A percentile compares a stretch with the other conserved stretches of the same genome.
Conservation (phyloP, 805 yeast species). For the Debaryomyces prosopidis region DNA sequence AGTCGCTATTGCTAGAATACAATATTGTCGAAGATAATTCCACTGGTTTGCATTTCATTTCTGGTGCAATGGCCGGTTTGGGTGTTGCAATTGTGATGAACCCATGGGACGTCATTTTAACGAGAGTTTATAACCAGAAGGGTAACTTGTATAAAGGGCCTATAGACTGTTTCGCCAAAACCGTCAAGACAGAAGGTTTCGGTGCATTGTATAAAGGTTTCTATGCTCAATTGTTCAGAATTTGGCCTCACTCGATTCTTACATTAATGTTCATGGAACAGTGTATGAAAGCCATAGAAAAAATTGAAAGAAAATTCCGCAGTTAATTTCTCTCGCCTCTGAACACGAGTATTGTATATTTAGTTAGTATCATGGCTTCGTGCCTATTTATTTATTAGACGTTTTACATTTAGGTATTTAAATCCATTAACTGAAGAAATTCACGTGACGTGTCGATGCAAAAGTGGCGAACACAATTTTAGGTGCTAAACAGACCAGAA, state of each 20-base stretch:
- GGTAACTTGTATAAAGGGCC: constrained; percentile 86
- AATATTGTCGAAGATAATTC: constrained; percentile 63
- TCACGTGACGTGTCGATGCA: not conserved
- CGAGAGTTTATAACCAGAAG: constrained; percentile 93
- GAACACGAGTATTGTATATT: too few relatives aligned
- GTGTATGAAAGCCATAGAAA: constrained; percentile 62
- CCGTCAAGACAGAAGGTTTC: constrained; percentile 80
- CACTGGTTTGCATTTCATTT: constrained; percentile 60
- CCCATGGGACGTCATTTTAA: constrained; percentile 94
- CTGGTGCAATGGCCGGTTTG: constrained; percentile 79
- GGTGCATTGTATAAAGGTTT: constrained; percentile 92
- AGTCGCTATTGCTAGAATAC: constrained; percentile 56
- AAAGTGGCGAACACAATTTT: constrained; percentile 4
- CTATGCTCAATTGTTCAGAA: constrained; percentile 86
- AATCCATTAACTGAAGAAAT: not conserved
- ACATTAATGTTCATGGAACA: constrained; percentile 95
- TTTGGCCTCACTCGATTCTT: constrained; percentile 92
- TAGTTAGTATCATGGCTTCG: not conserved
- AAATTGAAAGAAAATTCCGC: constrained; percentile 20
- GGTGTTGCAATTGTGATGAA: constrained; percentile 96
- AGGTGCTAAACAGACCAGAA: not conserved
- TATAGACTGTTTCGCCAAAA: constrained; percentile 83
- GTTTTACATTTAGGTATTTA: not conserved
- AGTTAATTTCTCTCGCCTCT: not conserved
- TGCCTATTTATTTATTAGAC: not conserved